phyloP scores from a whole-genome alignment of 192 early-diverging fungal species.

The Coemansia sp. region DNA sequence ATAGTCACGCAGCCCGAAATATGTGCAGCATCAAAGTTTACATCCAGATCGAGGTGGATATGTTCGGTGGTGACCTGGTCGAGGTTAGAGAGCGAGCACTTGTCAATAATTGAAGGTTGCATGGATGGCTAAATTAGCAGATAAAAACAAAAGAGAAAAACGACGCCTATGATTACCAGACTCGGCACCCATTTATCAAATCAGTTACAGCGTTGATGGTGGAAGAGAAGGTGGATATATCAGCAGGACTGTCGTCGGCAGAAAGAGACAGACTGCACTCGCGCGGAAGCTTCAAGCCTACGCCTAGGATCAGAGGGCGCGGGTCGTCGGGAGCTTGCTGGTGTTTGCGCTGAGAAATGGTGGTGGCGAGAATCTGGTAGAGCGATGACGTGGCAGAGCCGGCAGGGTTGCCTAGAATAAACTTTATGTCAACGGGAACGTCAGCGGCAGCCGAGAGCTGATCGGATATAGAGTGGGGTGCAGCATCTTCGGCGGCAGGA shows the following conservation, averaged over 20 bases:
- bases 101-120: no score
- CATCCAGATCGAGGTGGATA: conserved; percentile 69
- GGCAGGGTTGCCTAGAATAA: conserved; percentile 27
- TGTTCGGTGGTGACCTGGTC: conserved; percentile 68
- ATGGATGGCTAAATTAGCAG: no score
- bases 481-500: not conserved
- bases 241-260: conserved; percentile 4
- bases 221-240: conserved; percentile 8
- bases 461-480: conserved; percentile 8
- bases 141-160: no score
- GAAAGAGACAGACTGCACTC: conserved; percentile 12
- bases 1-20: conserved; percentile 67
- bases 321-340: conserved; percentile 15
- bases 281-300: conserved; percentile 30
- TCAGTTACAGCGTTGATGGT: conserved; percentile 10
- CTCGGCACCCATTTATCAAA: conserved; percentile 20
- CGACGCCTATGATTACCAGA: conserved; percentile 10
- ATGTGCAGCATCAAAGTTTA: conserved; percentile 73
- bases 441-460: conserved; percentile 11
- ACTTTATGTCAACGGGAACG: conserved; percentile 36
- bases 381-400: conserved; percentile 24
- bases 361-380: conserved; percentile 37
- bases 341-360: conserved; percentile 26
- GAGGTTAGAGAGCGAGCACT: conserved; percentile 70
- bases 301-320: conserved; percentile 32